Evolutionary conservation across 78 protist species (phyloP).

Genomic region (Protostelium mycophagum): DNA sequence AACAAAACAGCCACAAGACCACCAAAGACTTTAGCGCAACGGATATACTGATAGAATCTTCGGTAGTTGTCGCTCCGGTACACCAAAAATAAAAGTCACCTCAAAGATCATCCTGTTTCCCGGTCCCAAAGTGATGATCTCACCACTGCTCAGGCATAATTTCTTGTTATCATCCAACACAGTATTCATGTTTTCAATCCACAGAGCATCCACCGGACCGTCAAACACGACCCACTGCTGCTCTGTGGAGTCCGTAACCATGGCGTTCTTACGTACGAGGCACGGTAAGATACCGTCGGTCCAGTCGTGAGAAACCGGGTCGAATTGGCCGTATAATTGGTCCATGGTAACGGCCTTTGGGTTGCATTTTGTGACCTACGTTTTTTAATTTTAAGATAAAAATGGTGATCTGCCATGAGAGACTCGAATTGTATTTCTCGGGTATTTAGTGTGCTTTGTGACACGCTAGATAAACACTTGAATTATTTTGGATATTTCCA

Average conservation of each 20-base stretch:
- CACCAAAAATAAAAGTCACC: no score
- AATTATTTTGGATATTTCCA: no score
- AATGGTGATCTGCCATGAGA: no score
- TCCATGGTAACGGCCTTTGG: slow-evolving; percentile 97
- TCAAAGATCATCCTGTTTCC: background rate
- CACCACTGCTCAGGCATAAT: background rate
- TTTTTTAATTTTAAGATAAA: no score
- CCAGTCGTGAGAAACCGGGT: slow-evolving; percentile 97
- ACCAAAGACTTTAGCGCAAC: no score
- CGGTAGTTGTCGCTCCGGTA: no score
- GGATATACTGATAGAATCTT: no score
- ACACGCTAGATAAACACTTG: no score
- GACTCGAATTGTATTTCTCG: no score
- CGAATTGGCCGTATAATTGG: slow-evolving; percentile 90
- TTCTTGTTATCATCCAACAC: slow-evolving; percentile 96
- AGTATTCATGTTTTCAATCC: slow-evolving; percentile 98
- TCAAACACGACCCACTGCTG: slow-evolving; percentile 97
- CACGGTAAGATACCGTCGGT: slow-evolving; percentile 96
- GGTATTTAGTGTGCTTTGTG: no score
- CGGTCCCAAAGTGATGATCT: background rate
- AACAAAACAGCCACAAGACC: no score
- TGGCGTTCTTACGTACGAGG: slow-evolving; percentile 68
- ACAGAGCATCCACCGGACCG: slow-evolving; percentile 98
- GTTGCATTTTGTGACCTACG: slow-evolving; percentile 75
- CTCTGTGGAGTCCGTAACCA: slow-evolving; percentile 55